These are phyloP conservation scores for Biancaea sappan DNA, from an alignment of 306 rosid species.

Conservation along the genomic window DNA sequence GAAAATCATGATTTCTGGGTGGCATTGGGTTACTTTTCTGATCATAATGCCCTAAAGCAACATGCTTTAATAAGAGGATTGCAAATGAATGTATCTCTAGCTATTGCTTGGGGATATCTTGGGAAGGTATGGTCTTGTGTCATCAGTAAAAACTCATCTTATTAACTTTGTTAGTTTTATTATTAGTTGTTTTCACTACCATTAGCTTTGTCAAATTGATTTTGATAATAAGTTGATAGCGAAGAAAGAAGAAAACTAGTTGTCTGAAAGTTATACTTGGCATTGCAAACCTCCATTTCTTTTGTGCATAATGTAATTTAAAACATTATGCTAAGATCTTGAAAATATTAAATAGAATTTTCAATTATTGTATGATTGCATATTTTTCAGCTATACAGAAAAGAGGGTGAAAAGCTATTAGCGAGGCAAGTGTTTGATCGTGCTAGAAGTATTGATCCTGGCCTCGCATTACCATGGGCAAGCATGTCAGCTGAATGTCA, in stretches of 20 bases:
- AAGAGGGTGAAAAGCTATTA: slow-evolving; percentile 63
- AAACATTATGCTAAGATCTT: not conserved
- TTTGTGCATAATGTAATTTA: slow-evolving; percentile 1
- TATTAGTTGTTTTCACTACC: not conserved
- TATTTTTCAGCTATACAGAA: slow-evolving; percentile 66
- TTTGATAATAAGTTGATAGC: slow-evolving; percentile 1
- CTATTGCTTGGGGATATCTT: slow-evolving; percentile 89
- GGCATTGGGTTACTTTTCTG: slow-evolving; percentile 73
- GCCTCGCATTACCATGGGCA: slow-evolving; percentile 95
- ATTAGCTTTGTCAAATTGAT: not conserved
- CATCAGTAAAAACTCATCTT: not conserved
- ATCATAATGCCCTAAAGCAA: slow-evolving; percentile 71
- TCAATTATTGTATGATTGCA: slow-evolving; percentile 1
- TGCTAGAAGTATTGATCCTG: slow-evolving; percentile 92
- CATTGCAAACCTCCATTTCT: not conserved
- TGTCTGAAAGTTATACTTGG: not conserved
- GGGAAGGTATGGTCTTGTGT: slow-evolving; percentile 75
- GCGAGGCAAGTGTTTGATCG: slow-evolving; percentile 85
- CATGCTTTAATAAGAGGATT: slow-evolving; percentile 85
- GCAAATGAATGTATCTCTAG: slow-evolving; percentile 81
- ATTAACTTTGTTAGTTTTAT: not conserved
- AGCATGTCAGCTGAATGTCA: slow-evolving; percentile 88
- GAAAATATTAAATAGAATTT: not conserved
- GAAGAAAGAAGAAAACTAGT: not conserved
- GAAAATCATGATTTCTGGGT: slow-evolving; percentile 91